These are phyloP conservation scores for Nyssa sinensis DNA, from an alignment of 148 eudicot genomes.

Conservation along the genomic window DNA sequence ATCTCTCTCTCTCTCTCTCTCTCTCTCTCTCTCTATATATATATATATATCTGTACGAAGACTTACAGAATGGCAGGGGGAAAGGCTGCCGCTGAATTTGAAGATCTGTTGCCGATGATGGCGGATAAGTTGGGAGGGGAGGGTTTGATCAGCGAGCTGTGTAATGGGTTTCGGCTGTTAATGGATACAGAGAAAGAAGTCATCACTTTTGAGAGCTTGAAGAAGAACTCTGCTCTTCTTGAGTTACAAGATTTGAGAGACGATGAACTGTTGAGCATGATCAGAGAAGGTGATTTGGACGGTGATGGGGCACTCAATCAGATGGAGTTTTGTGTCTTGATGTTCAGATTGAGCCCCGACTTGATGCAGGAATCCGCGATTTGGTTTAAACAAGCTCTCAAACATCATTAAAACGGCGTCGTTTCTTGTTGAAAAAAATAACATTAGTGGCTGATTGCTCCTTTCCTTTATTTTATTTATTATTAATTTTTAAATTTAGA, in stretches of 20 bases:
- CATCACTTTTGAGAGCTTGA: conserved; percentile 41
- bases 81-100: conserved; percentile 14
- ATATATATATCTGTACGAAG: neutral
- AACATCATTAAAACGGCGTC: neutral
- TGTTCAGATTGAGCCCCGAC: conserved; percentile 43
- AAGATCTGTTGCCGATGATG: conserved; percentile 34
- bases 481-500: neutral
- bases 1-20: neutral
- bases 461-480: neutral
- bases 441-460: neutral
- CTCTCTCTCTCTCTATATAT: neutral
- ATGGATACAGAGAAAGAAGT: conserved; percentile 35
- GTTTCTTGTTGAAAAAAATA: neutral
- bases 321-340: conserved; percentile 44
- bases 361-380: conserved; percentile 30
- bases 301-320: conserved; percentile 39
- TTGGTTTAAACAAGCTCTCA: conserved; percentile 30
- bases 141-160: conserved; percentile 38
- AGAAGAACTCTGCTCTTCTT: conserved; percentile 30
- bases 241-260: conserved; percentile 38
- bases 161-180: conserved; percentile 35
- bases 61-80: conserved; percentile 3
- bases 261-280: conserved; percentile 36
- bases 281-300: conserved; percentile 33
- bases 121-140: conserved; percentile 38